Evolutionary conservation across 495 filamentous ascomycete species (phyloP).

Genomic region (Cercophora newfieldiana): DNA sequence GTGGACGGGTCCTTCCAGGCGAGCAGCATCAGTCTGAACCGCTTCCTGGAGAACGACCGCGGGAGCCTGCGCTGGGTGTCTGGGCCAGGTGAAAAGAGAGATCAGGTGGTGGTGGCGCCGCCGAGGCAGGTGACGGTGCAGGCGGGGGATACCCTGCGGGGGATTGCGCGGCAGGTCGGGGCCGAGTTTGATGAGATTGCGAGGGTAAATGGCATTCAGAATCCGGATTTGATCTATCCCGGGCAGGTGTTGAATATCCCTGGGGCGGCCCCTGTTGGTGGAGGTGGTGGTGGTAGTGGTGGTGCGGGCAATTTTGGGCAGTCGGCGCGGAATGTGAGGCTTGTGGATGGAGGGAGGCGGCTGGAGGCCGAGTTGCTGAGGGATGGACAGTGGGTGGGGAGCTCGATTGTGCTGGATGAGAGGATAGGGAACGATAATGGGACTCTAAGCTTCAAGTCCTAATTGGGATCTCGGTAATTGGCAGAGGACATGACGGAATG

Average conservation of each 20-base stretch:
- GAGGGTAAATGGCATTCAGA: conserved; percentile 30
- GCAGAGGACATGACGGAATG: no score
- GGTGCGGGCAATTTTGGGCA: conserved; percentile 39
- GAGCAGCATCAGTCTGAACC: conserved; percentile 38
- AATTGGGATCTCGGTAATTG: no score
- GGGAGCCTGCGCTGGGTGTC: conserved; percentile 36
- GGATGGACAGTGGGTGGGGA: conserved; percentile 36
- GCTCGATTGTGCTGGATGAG: conserved; percentile 43
- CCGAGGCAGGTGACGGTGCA: conserved; percentile 29
- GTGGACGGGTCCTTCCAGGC: conserved; percentile 30
- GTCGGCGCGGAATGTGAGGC: conserved; percentile 40
- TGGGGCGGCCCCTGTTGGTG: neutral
- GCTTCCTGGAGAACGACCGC: conserved; percentile 32
- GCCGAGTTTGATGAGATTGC: conserved; percentile 34
- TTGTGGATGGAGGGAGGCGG: conserved; percentile 39
- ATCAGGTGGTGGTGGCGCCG: neutral
- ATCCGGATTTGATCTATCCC: conserved; percentile 42
- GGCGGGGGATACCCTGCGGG: conserved; percentile 37
- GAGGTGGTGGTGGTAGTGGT: conserved; percentile 36
- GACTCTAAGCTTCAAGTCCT: conserved; percentile 23
- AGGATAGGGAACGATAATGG: conserved; percentile 44
- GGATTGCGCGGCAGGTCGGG: conserved; percentile 29
- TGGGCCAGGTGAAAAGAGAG: neutral
- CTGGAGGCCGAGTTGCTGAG: conserved; percentile 42
- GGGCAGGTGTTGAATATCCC: conserved; percentile 34